A percentile compares a stretch with the other conserved stretches of the same genome.
phyloP scores from a whole-genome alignment of 768 basidiomycete species.

The Lyophyllum atratum region DNA sequence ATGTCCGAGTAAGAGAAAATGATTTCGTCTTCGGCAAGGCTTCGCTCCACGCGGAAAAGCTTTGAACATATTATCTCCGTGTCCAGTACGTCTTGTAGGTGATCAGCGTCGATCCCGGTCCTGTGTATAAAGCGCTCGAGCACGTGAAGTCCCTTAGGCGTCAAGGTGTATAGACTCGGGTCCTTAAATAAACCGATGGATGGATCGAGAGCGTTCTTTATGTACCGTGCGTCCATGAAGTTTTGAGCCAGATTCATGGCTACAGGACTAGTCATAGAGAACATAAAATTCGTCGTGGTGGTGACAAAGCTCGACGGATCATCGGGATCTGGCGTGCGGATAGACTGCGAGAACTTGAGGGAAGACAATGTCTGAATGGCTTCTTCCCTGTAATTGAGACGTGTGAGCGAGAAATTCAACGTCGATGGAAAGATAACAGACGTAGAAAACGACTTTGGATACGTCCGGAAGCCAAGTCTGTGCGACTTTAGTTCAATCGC shows the following conservation, averaged over 20 bases:
- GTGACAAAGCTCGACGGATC: slow-evolving; percentile 10
- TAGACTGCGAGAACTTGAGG: slow-evolving; percentile 19
- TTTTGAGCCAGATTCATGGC: slow-evolving; percentile 32
- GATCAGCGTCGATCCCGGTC: slow-evolving; percentile 38
- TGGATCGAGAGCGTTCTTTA: slow-evolving; percentile 66
- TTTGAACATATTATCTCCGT: slow-evolving; percentile 79
- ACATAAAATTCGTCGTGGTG: slow-evolving; percentile 17
- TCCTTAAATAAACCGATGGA: slow-evolving; percentile 61
- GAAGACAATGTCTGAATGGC: slow-evolving; percentile 8
- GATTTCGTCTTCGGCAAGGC: slow-evolving; percentile 74
- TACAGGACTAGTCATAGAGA: slow-evolving; percentile 11
- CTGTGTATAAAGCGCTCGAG: slow-evolving; percentile 73
- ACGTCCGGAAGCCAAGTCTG: slow-evolving; percentile 10
- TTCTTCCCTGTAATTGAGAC: slow-evolving; percentile 10
- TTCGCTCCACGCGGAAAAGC: slow-evolving; percentile 75
- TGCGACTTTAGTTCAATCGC: slow-evolving; percentile 15
- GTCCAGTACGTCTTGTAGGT: slow-evolving; percentile 61
- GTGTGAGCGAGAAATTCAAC: neutral
- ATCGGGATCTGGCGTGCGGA: slow-evolving; percentile 9
- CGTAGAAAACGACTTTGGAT: slow-evolving; percentile 14
- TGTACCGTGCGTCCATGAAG: slow-evolving; percentile 71
- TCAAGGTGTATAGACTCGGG: slow-evolving; percentile 62
- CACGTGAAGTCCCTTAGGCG: slow-evolving; percentile 71
- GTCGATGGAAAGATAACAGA: neutral
- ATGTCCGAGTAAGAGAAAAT: slow-evolving; percentile 69